These are phyloP conservation scores for Fusarium domesticum DNA, from an alignment of 2,329 filamentous ascomycete genomes.

Conservation along the genomic window DNA sequence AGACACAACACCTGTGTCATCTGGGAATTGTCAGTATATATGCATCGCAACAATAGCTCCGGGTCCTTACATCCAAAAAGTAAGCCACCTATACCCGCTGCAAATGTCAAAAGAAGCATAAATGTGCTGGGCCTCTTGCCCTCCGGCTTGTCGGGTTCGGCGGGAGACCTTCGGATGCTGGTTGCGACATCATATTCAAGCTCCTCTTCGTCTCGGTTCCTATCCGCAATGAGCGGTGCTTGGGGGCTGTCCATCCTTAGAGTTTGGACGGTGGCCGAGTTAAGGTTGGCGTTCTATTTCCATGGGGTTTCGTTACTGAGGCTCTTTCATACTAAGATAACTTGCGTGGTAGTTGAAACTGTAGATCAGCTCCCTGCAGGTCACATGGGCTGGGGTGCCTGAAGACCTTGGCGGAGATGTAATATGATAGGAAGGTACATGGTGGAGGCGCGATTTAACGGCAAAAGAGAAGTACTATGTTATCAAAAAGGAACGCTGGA, in stretches of 20 bases:
- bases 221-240: slow-evolving; percentile 38
- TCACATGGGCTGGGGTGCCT: slow-evolving; percentile 21
- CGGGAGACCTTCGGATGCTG: slow-evolving; percentile 19
- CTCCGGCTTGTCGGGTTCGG: slow-evolving; percentile 29
- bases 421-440: neutral
- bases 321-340: neutral
- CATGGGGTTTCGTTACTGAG: slow-evolving; percentile 11
- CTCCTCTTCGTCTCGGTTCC: slow-evolving; percentile 32
- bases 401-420: neutral
- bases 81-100: slow-evolving; percentile 64
- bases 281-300: neutral
- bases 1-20: slow-evolving; percentile 67
- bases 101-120: slow-evolving; percentile 60
- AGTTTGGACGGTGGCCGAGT: neutral
- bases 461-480: too few relatives aligned
- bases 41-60: too few relatives aligned
- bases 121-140: slow-evolving; percentile 45
- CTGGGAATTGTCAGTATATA: slow-evolving; percentile 34
- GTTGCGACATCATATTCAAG: slow-evolving; percentile 31
- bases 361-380: slow-evolving; percentile 24
- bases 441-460: too few relatives aligned
- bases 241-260: slow-evolving; percentile 37
- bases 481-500: too few relatives aligned
- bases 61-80: slow-evolving; percentile 61
- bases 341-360: slow-evolving; percentile 5